These are phyloP conservation scores for Rhizophagus sp. DNA, from an alignment of 192 early-diverging fungal species.

Conservation along the genomic window DNA sequence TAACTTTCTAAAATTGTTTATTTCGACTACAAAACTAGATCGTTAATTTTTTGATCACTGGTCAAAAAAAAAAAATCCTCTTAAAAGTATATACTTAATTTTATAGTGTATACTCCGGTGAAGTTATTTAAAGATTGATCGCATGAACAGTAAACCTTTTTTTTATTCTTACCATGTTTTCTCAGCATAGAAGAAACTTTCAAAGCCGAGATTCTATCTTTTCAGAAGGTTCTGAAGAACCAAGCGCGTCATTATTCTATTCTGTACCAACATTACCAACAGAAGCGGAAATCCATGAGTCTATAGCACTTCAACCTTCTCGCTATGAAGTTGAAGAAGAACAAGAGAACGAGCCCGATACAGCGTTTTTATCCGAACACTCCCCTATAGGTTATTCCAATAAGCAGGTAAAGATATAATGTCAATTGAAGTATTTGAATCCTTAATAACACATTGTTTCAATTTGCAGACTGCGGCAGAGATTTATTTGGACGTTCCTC, in stretches of 20 bases:
- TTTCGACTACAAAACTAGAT: no score
- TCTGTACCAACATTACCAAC: background rate
- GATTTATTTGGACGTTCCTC: slow-evolving; percentile 53
- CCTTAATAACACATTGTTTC: background rate
- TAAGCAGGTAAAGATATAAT: background rate
- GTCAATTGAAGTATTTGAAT: background rate
- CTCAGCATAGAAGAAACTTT: background rate
- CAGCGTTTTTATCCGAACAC: background rate
- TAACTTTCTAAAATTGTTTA: no score
- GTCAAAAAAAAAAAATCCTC: no score
- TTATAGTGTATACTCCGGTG: no score
- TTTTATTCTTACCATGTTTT: slow-evolving; percentile 9
- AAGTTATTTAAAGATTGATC: no score
- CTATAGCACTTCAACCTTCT: slow-evolving; percentile 1
- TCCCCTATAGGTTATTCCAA: background rate
- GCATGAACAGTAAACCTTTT: no score
- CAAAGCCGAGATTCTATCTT: background rate
- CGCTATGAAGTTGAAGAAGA: slow-evolving; percentile 5
- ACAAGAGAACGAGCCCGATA: slow-evolving; percentile 9
- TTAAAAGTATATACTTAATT: no score
- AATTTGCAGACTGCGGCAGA: slow-evolving; percentile 51
- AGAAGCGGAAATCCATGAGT: slow-evolving; percentile 17
- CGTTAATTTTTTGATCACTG: no score
- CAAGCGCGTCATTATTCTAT: slow-evolving; percentile 13
- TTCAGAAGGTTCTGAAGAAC: background rate